Conservation (phyloP, 345 rosid genomes). For the Kernera saxatilis region DNA sequence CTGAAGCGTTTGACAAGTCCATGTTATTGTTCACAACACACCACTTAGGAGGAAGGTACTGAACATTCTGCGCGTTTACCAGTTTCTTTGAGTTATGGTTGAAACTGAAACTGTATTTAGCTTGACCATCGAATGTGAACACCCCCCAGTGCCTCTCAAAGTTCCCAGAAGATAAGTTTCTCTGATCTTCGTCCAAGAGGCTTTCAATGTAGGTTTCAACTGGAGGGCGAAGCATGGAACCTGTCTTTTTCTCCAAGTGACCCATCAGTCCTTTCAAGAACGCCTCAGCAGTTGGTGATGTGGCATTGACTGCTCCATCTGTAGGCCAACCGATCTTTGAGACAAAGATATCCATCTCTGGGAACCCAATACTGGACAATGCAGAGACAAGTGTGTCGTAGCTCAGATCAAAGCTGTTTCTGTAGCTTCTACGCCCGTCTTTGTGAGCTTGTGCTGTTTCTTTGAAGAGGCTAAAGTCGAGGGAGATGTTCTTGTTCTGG, state of each 20-base stretch:
- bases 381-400: conserved; percentile 62
- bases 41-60: conserved; percentile 77
- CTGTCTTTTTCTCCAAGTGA: conserved; percentile 59
- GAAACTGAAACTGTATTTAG: conserved; percentile 58
- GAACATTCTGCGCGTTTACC: conserved; percentile 60
- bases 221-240: conserved; percentile 57
- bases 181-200: conserved; percentile 77
- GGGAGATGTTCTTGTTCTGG: conserved; percentile 68
- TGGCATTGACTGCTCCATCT: conserved; percentile 77
- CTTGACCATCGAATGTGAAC: conserved; percentile 93
- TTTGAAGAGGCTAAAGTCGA: conserved; percentile 66
- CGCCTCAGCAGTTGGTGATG: conserved; percentile 44
- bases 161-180: conserved; percentile 49
- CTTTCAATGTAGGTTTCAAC: conserved; percentile 58
- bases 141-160: conserved; percentile 93
- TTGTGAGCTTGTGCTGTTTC: conserved; percentile 44
- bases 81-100: conserved; percentile 52
- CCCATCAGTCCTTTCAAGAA: conserved; percentile 61
- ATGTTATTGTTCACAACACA: conserved; percentile 73
- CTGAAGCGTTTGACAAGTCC: conserved; percentile 66
- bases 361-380: conserved; percentile 55
- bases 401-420: conserved; percentile 72
- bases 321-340: conserved; percentile 94
- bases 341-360: conserved; percentile 54
- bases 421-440: conserved; percentile 57